A percentile compares a stretch with the other conserved stretches of the same genome.
These are phyloP conservation scores for Glebionis coronaria DNA, from an alignment of 129 eudicot species.

Conservation along the genomic window DNA sequence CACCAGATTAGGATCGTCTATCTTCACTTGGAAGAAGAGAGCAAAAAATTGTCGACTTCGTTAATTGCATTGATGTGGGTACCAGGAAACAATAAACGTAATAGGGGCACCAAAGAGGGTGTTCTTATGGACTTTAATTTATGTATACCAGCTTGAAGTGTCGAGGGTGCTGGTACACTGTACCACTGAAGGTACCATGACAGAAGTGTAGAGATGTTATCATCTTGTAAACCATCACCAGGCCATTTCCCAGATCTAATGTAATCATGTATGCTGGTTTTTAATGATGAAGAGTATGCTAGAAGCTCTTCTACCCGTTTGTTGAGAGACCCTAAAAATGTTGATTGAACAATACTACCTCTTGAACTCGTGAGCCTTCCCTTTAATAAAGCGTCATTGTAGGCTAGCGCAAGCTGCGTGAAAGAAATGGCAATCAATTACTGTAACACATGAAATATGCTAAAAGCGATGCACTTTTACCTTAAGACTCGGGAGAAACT, in stretches of 20 bases:
- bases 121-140: conserved; percentile 35
- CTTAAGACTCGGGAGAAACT: conserved; percentile 78
- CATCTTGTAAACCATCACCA: conserved; percentile 23
- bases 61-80: conserved; percentile 58
- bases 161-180: conserved; percentile 56
- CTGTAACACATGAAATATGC: not conserved
- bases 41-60: conserved; percentile 42
- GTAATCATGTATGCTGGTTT: conserved; percentile 38
- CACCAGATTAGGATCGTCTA: not conserved
- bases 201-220: conserved; percentile 34
- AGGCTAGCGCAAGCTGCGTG: conserved; percentile 82
- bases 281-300: conserved; percentile 30
- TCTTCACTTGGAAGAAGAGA: conserved; percentile 14
- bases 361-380: conserved; percentile 54
- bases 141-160: conserved; percentile 37
- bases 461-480: conserved; percentile 26
- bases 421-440: not conserved
- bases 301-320: conserved; percentile 73
- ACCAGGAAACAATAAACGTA: conserved; percentile 64
- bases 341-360: conserved; percentile 75
- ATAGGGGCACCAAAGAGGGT: conserved; percentile 48
- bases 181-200: conserved; percentile 96
- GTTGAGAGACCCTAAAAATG: conserved; percentile 72
- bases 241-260: conserved; percentile 61
- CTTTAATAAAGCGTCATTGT: conserved; percentile 65